phyloP scores from a whole-genome alignment of 2,329 filamentous ascomycete genomes.

The Beauveria sp. region DNA sequence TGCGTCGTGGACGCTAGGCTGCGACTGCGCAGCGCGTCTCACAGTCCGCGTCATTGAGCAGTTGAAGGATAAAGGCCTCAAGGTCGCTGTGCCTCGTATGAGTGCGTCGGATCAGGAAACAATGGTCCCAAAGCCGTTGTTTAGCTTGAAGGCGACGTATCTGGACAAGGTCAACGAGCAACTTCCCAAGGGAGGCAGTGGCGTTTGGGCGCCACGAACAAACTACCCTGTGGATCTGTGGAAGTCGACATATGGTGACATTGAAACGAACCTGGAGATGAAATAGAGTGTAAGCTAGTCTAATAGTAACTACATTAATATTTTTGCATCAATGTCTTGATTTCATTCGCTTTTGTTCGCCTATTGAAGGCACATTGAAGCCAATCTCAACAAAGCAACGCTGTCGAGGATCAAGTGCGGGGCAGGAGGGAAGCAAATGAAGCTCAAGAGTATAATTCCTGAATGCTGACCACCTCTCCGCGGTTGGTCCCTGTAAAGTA shows the following conservation, averaged over 20 bases:
- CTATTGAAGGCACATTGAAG: too few species aligned
- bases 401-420: too few species aligned
- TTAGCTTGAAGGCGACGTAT: conserved; percentile 44
- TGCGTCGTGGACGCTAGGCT: conserved; percentile 54
- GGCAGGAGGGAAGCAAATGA: too few species aligned
- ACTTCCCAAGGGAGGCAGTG: conserved; percentile 39
- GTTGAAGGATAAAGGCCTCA: conserved; percentile 37
- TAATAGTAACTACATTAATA: too few species aligned
- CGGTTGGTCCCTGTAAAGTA: too few species aligned
- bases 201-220: conserved; percentile 24
- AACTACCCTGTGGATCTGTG: conserved; percentile 21
- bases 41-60: conserved; percentile 41
- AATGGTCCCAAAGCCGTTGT: conserved; percentile 30
- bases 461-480: too few species aligned
- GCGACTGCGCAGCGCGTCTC: conserved; percentile 44
- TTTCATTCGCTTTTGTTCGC: too few species aligned
- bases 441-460: too few species aligned
- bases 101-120: conserved; percentile 21
- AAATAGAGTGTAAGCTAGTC: background rate
- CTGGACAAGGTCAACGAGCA: conserved; percentile 31
- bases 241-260: conserved; percentile 2
- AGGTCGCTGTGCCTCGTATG: conserved; percentile 35
- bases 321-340: too few species aligned
- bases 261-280: background rate
- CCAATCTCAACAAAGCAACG: too few species aligned